Percentiles rank a stretch among this genome's conserved stretches.
These are phyloP conservation scores for Nitzschia putrida DNA, from an alignment of 108 stramenopile genomes.

Conservation along the genomic window DNA sequence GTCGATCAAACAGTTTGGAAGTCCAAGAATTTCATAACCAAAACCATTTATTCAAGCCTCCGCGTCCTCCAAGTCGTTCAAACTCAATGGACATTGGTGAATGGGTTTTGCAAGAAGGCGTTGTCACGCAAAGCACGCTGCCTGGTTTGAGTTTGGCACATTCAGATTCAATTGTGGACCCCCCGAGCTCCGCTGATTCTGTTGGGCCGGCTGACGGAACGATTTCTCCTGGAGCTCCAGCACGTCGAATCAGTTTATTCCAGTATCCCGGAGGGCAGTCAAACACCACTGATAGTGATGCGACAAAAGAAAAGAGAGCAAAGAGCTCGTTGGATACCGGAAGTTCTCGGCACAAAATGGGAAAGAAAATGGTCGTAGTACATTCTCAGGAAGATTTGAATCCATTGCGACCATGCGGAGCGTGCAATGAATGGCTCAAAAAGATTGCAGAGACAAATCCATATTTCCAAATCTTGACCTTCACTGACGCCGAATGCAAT, in stretches of 20 bases:
- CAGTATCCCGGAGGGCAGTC: too few relatives aligned
- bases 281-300: neutral
- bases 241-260: conserved; percentile 52
- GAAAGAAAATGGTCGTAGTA: conserved; percentile 22
- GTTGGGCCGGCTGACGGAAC: too few relatives aligned
- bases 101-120: conserved; percentile 3
- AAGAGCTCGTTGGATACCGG: neutral
- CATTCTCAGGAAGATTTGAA: conserved; percentile 72
- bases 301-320: neutral
- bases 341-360: conserved; percentile 1
- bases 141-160: neutral
- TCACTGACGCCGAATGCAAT: conserved; percentile 86
- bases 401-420: conserved; percentile 94
- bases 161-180: neutral
- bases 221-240: conserved; percentile 37
- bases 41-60: conserved; percentile 1
- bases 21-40: neutral
- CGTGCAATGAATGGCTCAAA: conserved; percentile 97
- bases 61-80: neutral
- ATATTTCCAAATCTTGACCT: conserved; percentile 91
- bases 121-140: neutral
- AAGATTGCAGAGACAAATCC: conserved; percentile 97
- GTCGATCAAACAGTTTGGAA: conserved; percentile 8
- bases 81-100: conserved; percentile 9
- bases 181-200: neutral